phyloP scores from a whole-genome alignment of 768 basidiomycete species.

The Kwoniella sp. region DNA sequence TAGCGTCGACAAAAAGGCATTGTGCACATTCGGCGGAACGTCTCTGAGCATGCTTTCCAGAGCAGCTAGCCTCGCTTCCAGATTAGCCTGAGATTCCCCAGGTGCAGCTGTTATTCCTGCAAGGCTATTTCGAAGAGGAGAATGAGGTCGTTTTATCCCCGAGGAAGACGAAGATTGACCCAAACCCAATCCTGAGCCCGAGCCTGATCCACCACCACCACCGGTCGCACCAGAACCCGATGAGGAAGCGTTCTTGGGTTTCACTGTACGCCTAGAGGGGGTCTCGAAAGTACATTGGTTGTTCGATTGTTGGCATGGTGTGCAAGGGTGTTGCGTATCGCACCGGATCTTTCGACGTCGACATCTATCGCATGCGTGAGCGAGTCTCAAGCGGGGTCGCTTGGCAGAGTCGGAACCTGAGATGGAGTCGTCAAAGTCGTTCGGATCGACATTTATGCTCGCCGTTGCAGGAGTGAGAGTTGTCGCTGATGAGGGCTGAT shows the following conservation, averaged over 20 bases:
- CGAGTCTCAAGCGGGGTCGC: conserved; percentile 49
- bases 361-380: conserved; percentile 51
- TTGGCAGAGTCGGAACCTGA: conserved; percentile 30
- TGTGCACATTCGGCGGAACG: conserved; percentile 56
- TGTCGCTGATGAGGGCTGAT: too few species aligned
- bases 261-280: conserved; percentile 47
- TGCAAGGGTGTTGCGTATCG: conserved; percentile 55
- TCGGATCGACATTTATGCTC: conserved; percentile 1
- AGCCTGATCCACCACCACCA: not conserved
- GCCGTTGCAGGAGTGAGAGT: not conserved
- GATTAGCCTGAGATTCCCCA: conserved; percentile 22
- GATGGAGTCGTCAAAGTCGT: not conserved
- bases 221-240: conserved; percentile 5
- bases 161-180: conserved; percentile 5
- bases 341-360: conserved; percentile 50
- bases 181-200: not conserved
- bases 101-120: conserved; percentile 6
- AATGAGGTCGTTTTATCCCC: conserved; percentile 35
- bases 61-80: conserved; percentile 54
- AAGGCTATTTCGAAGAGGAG: conserved; percentile 4
- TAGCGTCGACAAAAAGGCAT: conserved; percentile 52
- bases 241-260: conserved; percentile 31
- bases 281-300: conserved; percentile 56
- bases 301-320: conserved; percentile 51
- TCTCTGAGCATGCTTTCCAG: conserved; percentile 56